Base-by-base conservation (phyloP, 768 basidiomycete genomes). In the Melanogaster broomeanus region DNA sequence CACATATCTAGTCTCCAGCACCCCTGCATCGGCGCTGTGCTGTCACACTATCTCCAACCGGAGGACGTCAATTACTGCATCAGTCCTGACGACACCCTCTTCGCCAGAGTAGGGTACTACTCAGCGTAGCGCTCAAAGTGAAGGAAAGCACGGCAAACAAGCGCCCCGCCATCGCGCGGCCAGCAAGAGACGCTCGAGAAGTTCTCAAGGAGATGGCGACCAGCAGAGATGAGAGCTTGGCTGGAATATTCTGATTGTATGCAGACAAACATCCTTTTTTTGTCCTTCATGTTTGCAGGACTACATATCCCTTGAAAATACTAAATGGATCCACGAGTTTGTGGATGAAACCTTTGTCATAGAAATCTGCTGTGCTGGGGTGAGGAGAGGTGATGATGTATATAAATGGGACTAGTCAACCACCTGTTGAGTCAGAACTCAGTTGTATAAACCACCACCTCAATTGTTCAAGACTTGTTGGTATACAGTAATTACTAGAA, bases 171-270 rank as follows among this genome's bases (percentile, higher is more conserved):
- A 82, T 95, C 38, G 78, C 89, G 10, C 76, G 92, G 41, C 92
- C 91, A 0, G 88, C 91, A 7, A 74, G 93, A 39, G 92, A 95
- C 62, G 87, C 94, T 3, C 77, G 85, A 54, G 93, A 96, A 45
- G 50, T 87, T 21, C 62, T 95, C 25, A 80, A 73, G 56, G 53
- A 44, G 25, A 68, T 71, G 63, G 60, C 48, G 0, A 43, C 19
- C 4, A 49, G 56, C 1, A 66, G 64, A 6, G 61, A 63, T 34
- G 69, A 68, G 0, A 60, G 58, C 25, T 49, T 68, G 45, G 43
- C 38, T 13, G 69, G 69, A 6, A 49, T 67, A 44, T 70, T 68
- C 22, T 68, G 48, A 62, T 28, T 33, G 30, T n/a, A 25, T 24
- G n/a, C 16, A 19, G 11, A n/a, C n/a, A n/a, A n/a, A n/a, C n/a